phyloP scores from a whole-genome alignment of 2,329 filamentous ascomycete genomes.

The Cladosporium cucumerinum region DNA sequence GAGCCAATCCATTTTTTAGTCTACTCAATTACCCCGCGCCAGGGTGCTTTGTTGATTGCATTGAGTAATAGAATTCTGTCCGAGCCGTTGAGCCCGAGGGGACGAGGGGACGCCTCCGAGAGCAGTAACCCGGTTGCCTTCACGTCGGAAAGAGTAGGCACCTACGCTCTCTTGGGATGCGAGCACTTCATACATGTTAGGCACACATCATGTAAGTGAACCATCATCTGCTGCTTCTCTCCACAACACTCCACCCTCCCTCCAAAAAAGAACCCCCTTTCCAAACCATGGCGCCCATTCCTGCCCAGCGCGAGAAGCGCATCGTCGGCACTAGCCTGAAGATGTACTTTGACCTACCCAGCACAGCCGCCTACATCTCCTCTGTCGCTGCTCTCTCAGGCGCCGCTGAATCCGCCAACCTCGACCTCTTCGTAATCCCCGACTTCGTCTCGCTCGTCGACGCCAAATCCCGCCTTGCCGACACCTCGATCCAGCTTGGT shows the following conservation, averaged over 20 bases:
- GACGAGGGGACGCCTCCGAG: background rate
- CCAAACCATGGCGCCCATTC: conserved; percentile 29
- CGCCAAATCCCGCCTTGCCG: conserved; percentile 45
- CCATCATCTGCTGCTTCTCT: background rate
- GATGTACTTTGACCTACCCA: conserved; percentile 71
- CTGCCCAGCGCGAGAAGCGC: conserved; percentile 48
- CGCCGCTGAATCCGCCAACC: conserved; percentile 53
- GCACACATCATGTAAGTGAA: conserved; percentile 3
- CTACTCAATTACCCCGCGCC: background rate
- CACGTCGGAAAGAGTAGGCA: background rate
- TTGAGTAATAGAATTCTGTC: background rate
- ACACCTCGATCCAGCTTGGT: conserved; percentile 59
- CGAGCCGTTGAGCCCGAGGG: background rate
- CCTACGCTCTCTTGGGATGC: background rate
- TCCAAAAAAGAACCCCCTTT: background rate
- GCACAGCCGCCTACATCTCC: conserved; percentile 53
- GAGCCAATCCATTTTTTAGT: background rate
- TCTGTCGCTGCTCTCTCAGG: conserved; percentile 43
- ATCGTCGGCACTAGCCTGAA: conserved; percentile 73
- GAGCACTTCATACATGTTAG: conserved; percentile 2
- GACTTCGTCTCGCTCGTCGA: conserved; percentile 68
- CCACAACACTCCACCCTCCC: conserved; percentile 7
- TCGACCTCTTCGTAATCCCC: conserved; percentile 74
- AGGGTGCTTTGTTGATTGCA: background rate
- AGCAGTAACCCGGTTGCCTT: conserved; percentile 4